A percentile compares a stretch with the other conserved stretches of the same genome.
These are phyloP conservation scores for Taphrina communis DNA, from an alignment of 1,139 yeast species.

Conservation along the genomic window DNA sequence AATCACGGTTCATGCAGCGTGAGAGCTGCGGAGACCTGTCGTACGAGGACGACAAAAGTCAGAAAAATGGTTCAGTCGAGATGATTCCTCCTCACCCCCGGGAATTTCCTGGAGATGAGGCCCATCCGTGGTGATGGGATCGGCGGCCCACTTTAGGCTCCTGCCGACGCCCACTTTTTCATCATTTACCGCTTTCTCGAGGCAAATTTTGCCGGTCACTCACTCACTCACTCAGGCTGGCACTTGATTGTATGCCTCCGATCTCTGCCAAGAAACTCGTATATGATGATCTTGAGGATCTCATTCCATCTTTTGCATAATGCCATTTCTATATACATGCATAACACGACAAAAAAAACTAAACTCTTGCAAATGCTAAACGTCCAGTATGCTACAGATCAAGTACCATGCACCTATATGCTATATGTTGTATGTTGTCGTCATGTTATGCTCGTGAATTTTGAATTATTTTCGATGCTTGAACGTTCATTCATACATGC, in stretches of 20 bases:
- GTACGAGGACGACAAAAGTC: background rate
- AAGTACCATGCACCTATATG: background rate
- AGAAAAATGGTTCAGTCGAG: no score
- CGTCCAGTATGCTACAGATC: no score
- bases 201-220: background rate
- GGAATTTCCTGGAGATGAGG: background rate
- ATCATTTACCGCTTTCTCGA: background rate
- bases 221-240: no score
- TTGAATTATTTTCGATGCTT: no score
- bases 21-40: background rate
- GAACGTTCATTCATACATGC: background rate
- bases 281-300: no score
- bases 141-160: slow-evolving; percentile 7
- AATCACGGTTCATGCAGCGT: no score
- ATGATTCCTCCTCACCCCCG: no score
- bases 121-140: background rate
- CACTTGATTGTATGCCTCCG: no score
- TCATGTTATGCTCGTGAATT: background rate
- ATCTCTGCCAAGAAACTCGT: background rate
- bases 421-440: background rate
- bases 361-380: no score
- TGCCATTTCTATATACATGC: no score
- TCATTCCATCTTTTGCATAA: no score
- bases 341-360: no score
- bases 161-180: slow-evolving; percentile 1